These are phyloP conservation scores for Salix suchowensis DNA, from an alignment of 345 rosid genomes.

Conservation along the genomic window DNA sequence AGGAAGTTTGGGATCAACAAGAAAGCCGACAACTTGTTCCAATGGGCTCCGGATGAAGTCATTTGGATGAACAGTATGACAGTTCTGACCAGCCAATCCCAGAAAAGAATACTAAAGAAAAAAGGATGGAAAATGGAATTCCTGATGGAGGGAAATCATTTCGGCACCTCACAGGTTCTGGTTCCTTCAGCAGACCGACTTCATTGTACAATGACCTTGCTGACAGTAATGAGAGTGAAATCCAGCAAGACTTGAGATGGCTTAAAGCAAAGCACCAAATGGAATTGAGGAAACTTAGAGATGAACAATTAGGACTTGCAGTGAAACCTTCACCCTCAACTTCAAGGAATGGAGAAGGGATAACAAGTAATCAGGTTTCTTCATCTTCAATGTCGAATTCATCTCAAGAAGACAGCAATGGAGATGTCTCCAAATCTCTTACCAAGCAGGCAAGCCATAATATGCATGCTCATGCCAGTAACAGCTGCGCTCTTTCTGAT, in stretches of 20 bases:
- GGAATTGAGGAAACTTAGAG: conserved; percentile 49
- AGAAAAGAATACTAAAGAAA: conserved; percentile 14
- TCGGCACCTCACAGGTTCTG: conserved; percentile 27
- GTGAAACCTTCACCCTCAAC: conserved; percentile 12
- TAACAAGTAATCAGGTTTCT: conserved; percentile 9
- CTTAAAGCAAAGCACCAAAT: conserved; percentile 57
- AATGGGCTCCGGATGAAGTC: conserved; percentile 44
- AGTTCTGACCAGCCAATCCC: conserved; percentile 27
- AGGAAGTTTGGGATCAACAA: conserved; percentile 61
- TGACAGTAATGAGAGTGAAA: conserved; percentile 36
- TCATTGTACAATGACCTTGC: conserved; percentile 25
- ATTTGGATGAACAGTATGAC: conserved; percentile 55
- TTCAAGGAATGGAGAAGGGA: conserved; percentile 14
- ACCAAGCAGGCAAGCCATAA: conserved; percentile 16
- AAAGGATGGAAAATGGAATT: conserved; percentile 21
- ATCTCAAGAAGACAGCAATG: conserved; percentile 13
- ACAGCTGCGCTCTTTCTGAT: conserved; percentile 21
- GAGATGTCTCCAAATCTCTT: conserved; percentile 11
- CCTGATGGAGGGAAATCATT: conserved; percentile 19
- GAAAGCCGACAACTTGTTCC: conserved; percentile 73
- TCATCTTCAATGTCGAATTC: conserved; percentile 9
- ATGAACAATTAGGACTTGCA: conserved; percentile 41
- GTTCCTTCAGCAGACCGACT: conserved; percentile 31
- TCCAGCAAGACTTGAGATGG: conserved; percentile 63
- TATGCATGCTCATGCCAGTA: conserved; percentile 8